phyloP scores from a whole-genome alignment of 306 rosid genomes.

The Senna tora region DNA sequence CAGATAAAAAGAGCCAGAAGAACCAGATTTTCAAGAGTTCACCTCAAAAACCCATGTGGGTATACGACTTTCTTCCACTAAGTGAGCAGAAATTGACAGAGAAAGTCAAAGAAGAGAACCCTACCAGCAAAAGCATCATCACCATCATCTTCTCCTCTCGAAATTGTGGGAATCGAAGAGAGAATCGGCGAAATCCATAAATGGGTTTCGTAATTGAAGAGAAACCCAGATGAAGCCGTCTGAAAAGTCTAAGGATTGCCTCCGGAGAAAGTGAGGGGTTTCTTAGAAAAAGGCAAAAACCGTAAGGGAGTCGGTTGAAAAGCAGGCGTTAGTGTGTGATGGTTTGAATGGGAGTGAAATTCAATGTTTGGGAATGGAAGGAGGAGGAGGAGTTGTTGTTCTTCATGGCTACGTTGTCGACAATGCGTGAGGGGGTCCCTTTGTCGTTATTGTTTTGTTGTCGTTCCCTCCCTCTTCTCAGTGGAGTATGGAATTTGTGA shows the following conservation, averaged over 20 bases:
- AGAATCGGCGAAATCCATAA: constrained; percentile 37
- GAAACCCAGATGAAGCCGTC: constrained; percentile 43
- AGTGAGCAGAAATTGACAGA: constrained; percentile 32
- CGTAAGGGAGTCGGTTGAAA: constrained; percentile 5
- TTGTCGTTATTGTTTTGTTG: constrained; percentile 73
- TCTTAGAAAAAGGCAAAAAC: constrained; percentile 13
- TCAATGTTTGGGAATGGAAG: constrained; percentile 38
- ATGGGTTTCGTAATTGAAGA: constrained; percentile 58
- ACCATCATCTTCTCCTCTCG: too few species aligned
- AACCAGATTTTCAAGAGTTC: constrained; percentile 28
- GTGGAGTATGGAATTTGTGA: constrained; percentile 69
- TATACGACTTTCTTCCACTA: neutral
- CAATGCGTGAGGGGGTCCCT: constrained; percentile 63
- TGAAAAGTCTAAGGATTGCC: constrained; percentile 50
- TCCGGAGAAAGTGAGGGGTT: constrained; percentile 43
- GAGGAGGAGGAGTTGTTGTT: too few species aligned
- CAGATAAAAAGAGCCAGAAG: neutral
- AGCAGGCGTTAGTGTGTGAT: too few species aligned
- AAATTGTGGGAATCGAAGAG: neutral
- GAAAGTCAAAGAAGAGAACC: constrained; percentile 36
- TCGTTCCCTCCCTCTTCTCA: constrained; percentile 49
- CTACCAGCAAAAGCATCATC: constrained; percentile 38
- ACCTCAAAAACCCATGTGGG: constrained; percentile 30
- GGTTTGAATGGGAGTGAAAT: constrained; percentile 42
- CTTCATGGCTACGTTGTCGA: constrained; percentile 70